These are phyloP conservation scores for Podaxis sp. DNA, from an alignment of 768 basidiomycete species.

Conservation along the genomic window DNA sequence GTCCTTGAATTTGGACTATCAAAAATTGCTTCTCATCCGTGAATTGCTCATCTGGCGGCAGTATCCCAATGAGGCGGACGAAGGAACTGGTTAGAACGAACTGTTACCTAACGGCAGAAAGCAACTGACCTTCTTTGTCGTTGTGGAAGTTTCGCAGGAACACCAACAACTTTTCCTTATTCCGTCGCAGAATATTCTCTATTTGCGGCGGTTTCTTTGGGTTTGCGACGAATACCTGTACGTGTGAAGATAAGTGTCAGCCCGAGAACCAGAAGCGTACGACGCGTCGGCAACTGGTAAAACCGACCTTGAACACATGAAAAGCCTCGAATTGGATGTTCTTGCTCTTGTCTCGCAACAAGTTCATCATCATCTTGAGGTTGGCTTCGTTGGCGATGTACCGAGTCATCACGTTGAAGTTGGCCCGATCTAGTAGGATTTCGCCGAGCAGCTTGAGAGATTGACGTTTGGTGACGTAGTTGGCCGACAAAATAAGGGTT, in stretches of 20 bases:
- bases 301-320: conserved; percentile 96
- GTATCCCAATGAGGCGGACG: background rate
- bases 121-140: conserved; percentile 85
- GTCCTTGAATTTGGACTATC: conserved; percentile 84
- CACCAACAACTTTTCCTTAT: conserved; percentile 88
- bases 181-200: conserved; percentile 84
- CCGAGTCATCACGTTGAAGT: conserved; percentile 97
- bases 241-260: background rate
- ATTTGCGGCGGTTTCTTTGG: conserved; percentile 98
- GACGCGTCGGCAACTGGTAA: background rate
- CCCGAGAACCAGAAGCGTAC: background rate
- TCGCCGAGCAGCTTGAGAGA: conserved; percentile 97
- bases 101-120: background rate
- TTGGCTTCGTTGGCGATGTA: conserved; percentile 96
- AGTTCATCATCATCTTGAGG: conserved; percentile 99
- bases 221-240: conserved; percentile 95
- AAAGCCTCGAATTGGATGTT: conserved; percentile 99
- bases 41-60: conserved; percentile 83
- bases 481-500: conserved; percentile 86
- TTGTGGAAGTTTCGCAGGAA: conserved; percentile 97
- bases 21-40: conserved; percentile 97
- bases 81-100: background rate
- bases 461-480: conserved; percentile 99
- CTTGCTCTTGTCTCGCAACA: conserved; percentile 96
- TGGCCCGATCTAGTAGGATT: conserved; percentile 95